phyloP scores from a whole-genome alignment of 768 basidiomycete species.

The Leccinum broughii region DNA sequence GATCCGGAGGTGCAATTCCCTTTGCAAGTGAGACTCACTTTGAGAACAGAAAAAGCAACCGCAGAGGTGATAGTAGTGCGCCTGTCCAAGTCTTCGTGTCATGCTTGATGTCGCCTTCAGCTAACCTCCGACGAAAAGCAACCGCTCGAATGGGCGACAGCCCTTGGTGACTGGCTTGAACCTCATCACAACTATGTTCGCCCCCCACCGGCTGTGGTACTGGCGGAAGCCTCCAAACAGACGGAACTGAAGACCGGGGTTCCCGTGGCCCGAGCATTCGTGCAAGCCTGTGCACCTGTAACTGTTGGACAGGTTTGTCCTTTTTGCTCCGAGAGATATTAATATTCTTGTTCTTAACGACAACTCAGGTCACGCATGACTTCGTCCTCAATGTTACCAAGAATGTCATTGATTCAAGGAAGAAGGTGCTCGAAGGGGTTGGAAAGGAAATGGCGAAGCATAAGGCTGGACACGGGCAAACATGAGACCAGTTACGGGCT shows the following conservation, averaged over 20 bases:
- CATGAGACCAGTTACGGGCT: constrained; percentile 10
- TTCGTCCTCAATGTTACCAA: constrained; percentile 62
- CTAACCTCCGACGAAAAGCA: constrained; percentile 63
- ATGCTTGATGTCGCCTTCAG: constrained; percentile 37
- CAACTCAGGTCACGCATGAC: constrained; percentile 58
- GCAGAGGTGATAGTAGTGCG: constrained; percentile 45
- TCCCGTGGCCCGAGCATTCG: constrained; percentile 41
- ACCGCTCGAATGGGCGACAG: constrained; percentile 59
- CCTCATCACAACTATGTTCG: constrained; percentile 75
- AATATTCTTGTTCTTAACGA: constrained; percentile 3
- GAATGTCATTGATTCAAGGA: constrained; percentile 67
- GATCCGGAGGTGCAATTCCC: constrained; percentile 51
- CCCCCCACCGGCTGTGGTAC: constrained; percentile 65
- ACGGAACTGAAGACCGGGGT: constrained; percentile 65
- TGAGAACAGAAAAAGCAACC: constrained; percentile 50
- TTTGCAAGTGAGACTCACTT: constrained; percentile 57
- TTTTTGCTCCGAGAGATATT: not conserved
- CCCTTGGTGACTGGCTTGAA: constrained; percentile 73
- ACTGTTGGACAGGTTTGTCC: constrained; percentile 36
- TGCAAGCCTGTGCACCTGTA: constrained; percentile 50
- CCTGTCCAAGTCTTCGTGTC: not conserved
- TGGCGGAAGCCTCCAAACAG: constrained; percentile 75
- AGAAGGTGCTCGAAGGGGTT: constrained; percentile 68
- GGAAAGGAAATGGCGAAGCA: constrained; percentile 68
- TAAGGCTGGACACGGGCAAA: constrained; percentile 39